phyloP scores from a whole-genome alignment of 805 yeast species.

The Pichia thaimueangensis region DNA sequence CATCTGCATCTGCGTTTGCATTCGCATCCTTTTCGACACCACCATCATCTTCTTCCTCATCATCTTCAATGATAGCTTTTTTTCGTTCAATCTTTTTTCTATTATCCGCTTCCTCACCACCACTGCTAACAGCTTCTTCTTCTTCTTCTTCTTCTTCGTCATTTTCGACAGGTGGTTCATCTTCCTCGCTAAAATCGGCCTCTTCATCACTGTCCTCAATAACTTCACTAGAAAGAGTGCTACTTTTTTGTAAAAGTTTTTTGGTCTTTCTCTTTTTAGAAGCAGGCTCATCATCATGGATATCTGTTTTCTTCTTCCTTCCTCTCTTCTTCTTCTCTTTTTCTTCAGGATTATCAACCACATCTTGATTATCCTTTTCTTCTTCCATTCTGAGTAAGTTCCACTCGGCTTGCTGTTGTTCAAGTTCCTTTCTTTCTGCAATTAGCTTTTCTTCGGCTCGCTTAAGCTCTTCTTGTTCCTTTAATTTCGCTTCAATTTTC shows the following conservation, averaged over 20 bases:
- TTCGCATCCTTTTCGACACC: slow-evolving; percentile 21
- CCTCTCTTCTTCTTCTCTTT: slow-evolving; percentile 24
- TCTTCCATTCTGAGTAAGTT: slow-evolving; percentile 35
- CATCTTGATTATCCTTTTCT: slow-evolving; percentile 31
- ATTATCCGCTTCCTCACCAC: slow-evolving; percentile 3
- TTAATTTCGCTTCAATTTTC: slow-evolving; percentile 36
- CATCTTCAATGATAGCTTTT: slow-evolving; percentile 7
- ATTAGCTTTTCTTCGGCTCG: slow-evolving; percentile 38
- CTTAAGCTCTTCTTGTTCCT: slow-evolving; percentile 39
- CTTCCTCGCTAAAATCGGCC: slow-evolving; percentile 20
- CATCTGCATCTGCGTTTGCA: slow-evolving; percentile 22
- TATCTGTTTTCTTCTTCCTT: slow-evolving; percentile 11
- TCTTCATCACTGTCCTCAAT: slow-evolving; percentile 30
- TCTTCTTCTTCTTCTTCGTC: slow-evolving; percentile 12
- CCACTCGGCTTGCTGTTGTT: slow-evolving; percentile 53
- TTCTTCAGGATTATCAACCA: slow-evolving; percentile 29
- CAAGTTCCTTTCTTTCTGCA: slow-evolving; percentile 43
- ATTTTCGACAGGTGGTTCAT: slow-evolving; percentile 5
- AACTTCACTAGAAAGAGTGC: slow-evolving; percentile 23
- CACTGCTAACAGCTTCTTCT: slow-evolving; percentile 4
- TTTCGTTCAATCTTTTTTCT: slow-evolving; percentile 13
- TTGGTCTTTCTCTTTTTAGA: slow-evolving; percentile 14
- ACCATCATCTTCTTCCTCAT: slow-evolving; percentile 18
- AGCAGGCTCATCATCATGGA: slow-evolving; percentile 13
- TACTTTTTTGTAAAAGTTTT: slow-evolving; percentile 18